phyloP scores from a whole-genome alignment of 225 moss, liverwort and hornwort species.

The Polytrichum commune region DNA sequence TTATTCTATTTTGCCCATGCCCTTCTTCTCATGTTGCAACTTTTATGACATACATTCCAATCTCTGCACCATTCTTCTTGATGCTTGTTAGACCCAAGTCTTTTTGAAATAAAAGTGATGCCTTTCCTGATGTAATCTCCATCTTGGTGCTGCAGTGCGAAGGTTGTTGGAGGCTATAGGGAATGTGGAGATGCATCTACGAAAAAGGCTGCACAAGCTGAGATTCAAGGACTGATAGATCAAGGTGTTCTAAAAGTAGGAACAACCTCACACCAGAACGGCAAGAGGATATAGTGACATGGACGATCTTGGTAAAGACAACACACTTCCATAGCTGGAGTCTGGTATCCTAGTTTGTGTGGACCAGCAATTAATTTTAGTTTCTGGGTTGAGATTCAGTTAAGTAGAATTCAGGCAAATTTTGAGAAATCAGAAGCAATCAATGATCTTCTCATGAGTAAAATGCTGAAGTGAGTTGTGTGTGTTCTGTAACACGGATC shows the following conservation, averaged over 20 bases:
- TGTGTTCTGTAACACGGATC: constrained; percentile 12
- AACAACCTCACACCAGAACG: constrained; percentile 19
- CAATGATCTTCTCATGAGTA: constrained; percentile 10
- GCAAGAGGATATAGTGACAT: constrained; percentile 22
- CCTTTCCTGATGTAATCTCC: too few relatives aligned
- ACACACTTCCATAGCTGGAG: not conserved
- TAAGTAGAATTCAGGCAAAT: constrained; percentile 44
- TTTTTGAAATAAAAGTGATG: too few relatives aligned
- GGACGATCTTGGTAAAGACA: constrained; percentile 17
- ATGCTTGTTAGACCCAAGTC: too few relatives aligned
- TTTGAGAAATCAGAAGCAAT: constrained; percentile 38
- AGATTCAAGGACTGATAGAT: constrained; percentile 56
- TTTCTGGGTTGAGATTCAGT: constrained; percentile 29
- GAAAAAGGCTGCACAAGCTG: constrained; percentile 54
- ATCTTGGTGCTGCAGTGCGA: constrained; percentile 56
- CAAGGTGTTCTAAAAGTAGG: constrained; percentile 44
- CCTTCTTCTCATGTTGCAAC: not conserved
- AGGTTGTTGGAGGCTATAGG: constrained; percentile 78
- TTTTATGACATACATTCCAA: too few relatives aligned
- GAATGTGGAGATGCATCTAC: constrained; percentile 55
- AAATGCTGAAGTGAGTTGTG: constrained; percentile 20
- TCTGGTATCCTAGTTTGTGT: constrained; percentile 9
- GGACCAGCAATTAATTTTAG: constrained; percentile 11
- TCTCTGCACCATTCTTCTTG: too few relatives aligned
- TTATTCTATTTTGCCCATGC: not conserved